Evolutionary conservation across 1,284 basidiomycete species (phyloP), one percentile per base, ranked within the genome.

Genomic region (Ganoderma sp.): DNA sequence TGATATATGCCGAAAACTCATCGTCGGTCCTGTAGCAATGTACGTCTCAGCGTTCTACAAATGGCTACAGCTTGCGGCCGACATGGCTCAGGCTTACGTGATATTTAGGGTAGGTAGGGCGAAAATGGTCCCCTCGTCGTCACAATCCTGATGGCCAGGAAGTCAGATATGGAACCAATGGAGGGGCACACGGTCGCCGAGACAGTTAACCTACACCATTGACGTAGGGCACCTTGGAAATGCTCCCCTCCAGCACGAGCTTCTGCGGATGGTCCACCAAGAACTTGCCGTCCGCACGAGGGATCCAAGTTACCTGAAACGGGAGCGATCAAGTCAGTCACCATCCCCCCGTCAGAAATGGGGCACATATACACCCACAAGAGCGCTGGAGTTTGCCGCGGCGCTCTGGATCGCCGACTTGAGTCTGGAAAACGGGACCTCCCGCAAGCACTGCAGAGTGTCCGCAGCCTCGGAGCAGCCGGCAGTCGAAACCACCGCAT

Each of bases 381-480:
- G n/a, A 32, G 48, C 63, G 1, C 37, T 45, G 2, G 65, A 45
- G 12, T 56, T 34, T 0, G 45, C 50, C 1, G 67, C 54, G 59
- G 43, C 61, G 22, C 54, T 39, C 58, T 78, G 71, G 32, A 79
- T 71, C 3, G 79, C 79, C 9, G 62, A 65, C 68, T 76, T 78
- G 52, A 81, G 67, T 59, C 28, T 32, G 57, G 71, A 50, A n/a
- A 43, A 79, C 3, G 79, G 77, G 1, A 77, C 78, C 12, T 67
- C 67, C 28, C 81, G 78, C 63, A 85, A 76, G 61, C 84, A 85
- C 32, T 78, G 67, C 56, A 85, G 74, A 0, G 81, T 81, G 68
- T 84, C 79, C 0, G 62, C 59, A 0, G 78, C 65, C 6, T 69
- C 71, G 0, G 73, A 62, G 73, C 82, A 82, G 0, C 77, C 77